Base-by-base conservation (phyloP, 2,329 filamentous ascomycete genomes). In the Aspergillus persii region DNA sequence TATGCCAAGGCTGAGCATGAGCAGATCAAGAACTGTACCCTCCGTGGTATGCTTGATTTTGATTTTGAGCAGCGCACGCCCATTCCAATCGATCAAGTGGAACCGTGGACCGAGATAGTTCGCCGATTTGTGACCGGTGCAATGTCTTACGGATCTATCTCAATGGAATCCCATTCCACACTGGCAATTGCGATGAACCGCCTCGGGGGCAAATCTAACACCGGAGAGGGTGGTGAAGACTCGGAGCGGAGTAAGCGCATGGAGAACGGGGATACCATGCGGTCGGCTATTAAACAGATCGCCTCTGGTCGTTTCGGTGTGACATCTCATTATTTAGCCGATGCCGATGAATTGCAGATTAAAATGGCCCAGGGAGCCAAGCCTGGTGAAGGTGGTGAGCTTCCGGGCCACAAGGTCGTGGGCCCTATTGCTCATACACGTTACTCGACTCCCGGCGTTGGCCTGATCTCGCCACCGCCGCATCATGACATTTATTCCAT, bases 331-430 rank as follows among this genome's bases (percentile, higher is more conserved):
- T 98, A 97, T 74, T 86, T 98, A 15, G 92, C 93, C 53, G 94
- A 98, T 76, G 91, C 94, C 18, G 94, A 98, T 71, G 93, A 98
- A 79, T 83, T 98, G 50, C 94, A 98, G 77, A 98, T 98, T 80
- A 98, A 98, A 86, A 98, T 98, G 94, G 94, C 94, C 8, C 94
- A 98, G 79, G 94, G 94, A 75, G 94, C 94, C 63, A 98, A 98
- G 85, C 94, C 94, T 58, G 94, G 94, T 78, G 94, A 98, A 78
- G 94, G 94, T 81, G 94, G 94, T 84, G 94, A 98, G 78, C 86
- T 98, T 72, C 94, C 94, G 53, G 94, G 94, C 46, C 92, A 97
- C 83, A 98, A 98, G 81, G 94, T 98, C 30, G 95, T 93, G 61
- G 91, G 91, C 71, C 91, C 92, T 6, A 98, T 98, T 76, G 94